Base-by-base conservation (phyloP, 2,329 filamentous ascomycete genomes). In the Beauveria brongniartii region DNA sequence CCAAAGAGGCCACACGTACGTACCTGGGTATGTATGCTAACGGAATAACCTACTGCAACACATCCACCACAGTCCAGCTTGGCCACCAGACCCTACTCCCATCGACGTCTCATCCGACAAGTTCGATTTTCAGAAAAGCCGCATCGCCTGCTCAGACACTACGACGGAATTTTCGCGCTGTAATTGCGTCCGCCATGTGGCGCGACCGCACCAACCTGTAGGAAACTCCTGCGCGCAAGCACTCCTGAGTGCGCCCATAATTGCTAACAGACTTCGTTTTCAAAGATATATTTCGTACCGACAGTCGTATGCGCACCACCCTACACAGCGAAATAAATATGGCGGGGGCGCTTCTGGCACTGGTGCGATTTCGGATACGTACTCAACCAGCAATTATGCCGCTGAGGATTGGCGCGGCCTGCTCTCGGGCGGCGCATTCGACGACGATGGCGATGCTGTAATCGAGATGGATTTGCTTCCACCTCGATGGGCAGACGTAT, bases 201-300 rank as follows among this genome's bases (percentile, higher is more conserved):
- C 91, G 94, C 81, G 94, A 99, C 83, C 89, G 94, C 78, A 99
- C 94, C 69, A 99, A 97, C 74, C 89, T 99, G 92, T 97, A 86
- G 69, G 84, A 44, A 48, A 59, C 8, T 28, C 48, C 12, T 10
- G 20, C 28, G 41, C 26, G 48, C 47, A 8, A 59, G 12, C 54
- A 24, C 10, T 52, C 48, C 48, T 26, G 8, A 59, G 40, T 59
- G 48, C 48, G 48, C 48, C 37, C 56, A n/a, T 59, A 26, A 37
- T 59, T n/a, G 8, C 59, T 74, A 67, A 75, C 66, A 61, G 56
- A 57, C 9, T 47, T 55, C 20, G 1, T 12, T 12, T 55, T 46
- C 61, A 47, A 71, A 96, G 93, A 73, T 99, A 95, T 75, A 94
- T 99, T 74, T 97, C 94, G 75, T 99, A 97, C 82, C 92, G 94